Evolutionary conservation across 2,329 filamentous ascomycete genomes (phyloP), one percentile per base, ranked within the genome.

Genomic region (Penicillium sp.): DNA sequence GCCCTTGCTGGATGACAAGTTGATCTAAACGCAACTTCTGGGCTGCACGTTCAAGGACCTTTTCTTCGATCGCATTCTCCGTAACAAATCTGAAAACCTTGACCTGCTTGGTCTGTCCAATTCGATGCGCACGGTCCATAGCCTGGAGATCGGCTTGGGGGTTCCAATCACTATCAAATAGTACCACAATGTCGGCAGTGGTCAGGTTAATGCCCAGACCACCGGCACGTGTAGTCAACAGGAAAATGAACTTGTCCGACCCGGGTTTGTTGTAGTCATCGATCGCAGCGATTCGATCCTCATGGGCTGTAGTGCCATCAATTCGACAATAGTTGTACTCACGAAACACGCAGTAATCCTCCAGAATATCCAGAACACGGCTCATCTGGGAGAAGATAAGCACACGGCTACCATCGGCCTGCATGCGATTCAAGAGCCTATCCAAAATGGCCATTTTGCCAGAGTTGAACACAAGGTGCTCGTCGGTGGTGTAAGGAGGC

Each of bases 301-400:
- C 95, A 68, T 99, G 95, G 1, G 95, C 93, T 14, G 95, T 99
- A 48, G 93, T 88, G 70, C 95, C 95, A 72, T 99, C 95, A 62
- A 99, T 99, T 70, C 95, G 91, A 76, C 93, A 98, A 78, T 99
- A 99, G 62, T 96, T 90, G 78, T 91, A 97, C 31, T 92, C 88
- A 57, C 93, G 86, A 82, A 99, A 96, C 45, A 98, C 92, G 63
- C 93, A 98, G 76, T 99, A 99, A 74, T 99, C 95, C 72, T 99
- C 95, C 16, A 99, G 83, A 53, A 99, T 99, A 71, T 99, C 95
- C 43, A 99, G 81, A 39, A 97, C 83, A 84, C 95, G 91, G 70
- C 93, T 97, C 95, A 99, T 99, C 72, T 99, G 95, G 0, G 95
- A 99, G 79, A 99, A 99, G 67, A 99, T 98, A 55, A 99, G 85